Evolutionary conservation across 768 basidiomycete genomes (phyloP), one percentile per base, ranked within the genome.

Genomic region (Tricholoma terreum): DNA sequence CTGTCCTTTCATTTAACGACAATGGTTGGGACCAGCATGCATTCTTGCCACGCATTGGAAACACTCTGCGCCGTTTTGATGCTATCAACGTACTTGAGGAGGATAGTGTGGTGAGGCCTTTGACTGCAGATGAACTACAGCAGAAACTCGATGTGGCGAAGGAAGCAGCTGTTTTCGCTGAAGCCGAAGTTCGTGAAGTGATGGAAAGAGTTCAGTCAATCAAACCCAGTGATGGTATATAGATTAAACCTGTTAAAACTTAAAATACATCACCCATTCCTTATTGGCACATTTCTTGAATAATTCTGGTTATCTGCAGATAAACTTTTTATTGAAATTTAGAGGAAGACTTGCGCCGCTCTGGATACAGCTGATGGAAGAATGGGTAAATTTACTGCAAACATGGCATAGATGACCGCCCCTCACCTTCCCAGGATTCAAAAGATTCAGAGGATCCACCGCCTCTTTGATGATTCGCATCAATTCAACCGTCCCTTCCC

Each of bases 381-480:
- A 17, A 19, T 19, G 43, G 3, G 11, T 45, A 36, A 49, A 6
- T 1, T 17, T 19, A 6, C 6, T 50, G 27, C 57, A 9, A 36
- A 51, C 7, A 27, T 36, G 35, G 17, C 49, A 51, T 31, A 38
- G 8, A 3, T 9, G 14, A 30, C n/a, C 33, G 11, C 38, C 56
- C 54, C n/a, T n/a, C 61, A 78, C 81, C 74, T 95, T 94, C 40
- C 89, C 92, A 6, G 94, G 94, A 68, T 96, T 97, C 70, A 94
- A 79, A 50, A 97, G 74, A 64, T 89, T 85, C 48, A 83, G 66
- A 0, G 94, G 93, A 69, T 96, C 94, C 11, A 94, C 75, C 2
- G 86, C 80, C 38, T 73, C 72, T 71, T 96, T 98, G 64, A 97
- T 79, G n/a, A 79, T 82, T 75, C 84, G 85, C 93, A 97, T 94